Base-by-base conservation (phyloP, 2,329 filamentous ascomycete species). In the Podosphaera fusca region DNA sequence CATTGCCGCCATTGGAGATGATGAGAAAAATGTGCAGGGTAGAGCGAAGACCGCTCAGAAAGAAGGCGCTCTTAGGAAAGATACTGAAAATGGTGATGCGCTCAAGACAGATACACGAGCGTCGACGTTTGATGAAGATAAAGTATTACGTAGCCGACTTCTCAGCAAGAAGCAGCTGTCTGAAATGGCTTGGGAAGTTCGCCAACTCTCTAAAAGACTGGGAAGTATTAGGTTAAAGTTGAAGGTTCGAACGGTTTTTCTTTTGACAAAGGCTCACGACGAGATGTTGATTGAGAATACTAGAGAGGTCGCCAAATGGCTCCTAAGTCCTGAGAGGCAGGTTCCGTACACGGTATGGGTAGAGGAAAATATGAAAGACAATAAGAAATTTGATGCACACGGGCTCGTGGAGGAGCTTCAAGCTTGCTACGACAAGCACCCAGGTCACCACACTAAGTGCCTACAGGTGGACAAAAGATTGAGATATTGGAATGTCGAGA, bases 171-270 rank as follows among this genome's bases (percentile, higher is more conserved):
- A 86, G 68, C 87, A 98, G 69, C 75, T 98, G 47, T 88, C 85
- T 12, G 92, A 96, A 64, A 96, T 98, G 90, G 89, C 90, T 0
- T 89, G 90, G 80, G 89, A 90, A 33, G 92, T 96, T 58, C 77
- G 92, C 53, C 87, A 95, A 69, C 73, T 98, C 58, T 90, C 86
- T 35, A 85, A 94, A 66, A 84, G 86, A 59, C 72, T 96, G 59
- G 85, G 87, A 55, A 88, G 82, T 69, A 82, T 96, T 67, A 80
- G 83, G 58, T 74, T 98, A 60, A 85, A 84, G 67, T 80, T 95
- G 62, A 82, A 83, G 56, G 87, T 94, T 61, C 80, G 80, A 67
- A 84, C 79, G 57, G 81, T 98, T 35, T 94, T 96, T 65, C 72
- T 98, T 36, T 73, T 98, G 54, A 94, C 87, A 47, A 98, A 98